These are phyloP conservation scores for Oryza meridionalis DNA, from an alignment of 176 grass and related monocot species.

Conservation along the genomic window DNA sequence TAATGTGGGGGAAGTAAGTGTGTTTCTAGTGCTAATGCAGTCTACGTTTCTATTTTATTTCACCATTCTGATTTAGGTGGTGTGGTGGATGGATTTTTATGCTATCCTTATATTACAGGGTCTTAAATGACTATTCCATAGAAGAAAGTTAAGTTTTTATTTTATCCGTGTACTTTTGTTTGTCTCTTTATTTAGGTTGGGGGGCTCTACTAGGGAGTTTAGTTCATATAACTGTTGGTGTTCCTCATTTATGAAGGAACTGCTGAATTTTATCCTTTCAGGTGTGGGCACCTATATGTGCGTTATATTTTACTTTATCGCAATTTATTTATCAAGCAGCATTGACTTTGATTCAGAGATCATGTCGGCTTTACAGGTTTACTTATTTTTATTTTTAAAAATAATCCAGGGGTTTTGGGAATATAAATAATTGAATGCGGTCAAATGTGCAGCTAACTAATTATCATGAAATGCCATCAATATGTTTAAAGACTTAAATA, in stretches of 20 bases:
- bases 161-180: neutral
- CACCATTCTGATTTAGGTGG: neutral
- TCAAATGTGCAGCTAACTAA: neutral
- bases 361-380: neutral
- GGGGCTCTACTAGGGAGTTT: neutral
- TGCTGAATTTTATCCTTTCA: neutral
- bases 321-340: neutral
- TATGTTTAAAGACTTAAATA: neutral
- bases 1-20: neutral
- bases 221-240: neutral
- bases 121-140: neutral
- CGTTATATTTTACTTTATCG: neutral
- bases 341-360: neutral
- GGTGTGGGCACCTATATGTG: neutral
- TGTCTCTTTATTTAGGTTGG: slow-evolving; percentile 17
- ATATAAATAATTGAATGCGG: neutral
- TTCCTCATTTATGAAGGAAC: slow-evolving; percentile 1
- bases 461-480: slow-evolving; percentile 6
- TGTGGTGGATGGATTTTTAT: neutral
- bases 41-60: neutral
- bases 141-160: neutral
- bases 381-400: neutral
- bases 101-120: neutral
- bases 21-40: neutral
- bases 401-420: neutral